Conservation (phyloP, 140 eudicot species). For the Eryngium alpinum region DNA sequence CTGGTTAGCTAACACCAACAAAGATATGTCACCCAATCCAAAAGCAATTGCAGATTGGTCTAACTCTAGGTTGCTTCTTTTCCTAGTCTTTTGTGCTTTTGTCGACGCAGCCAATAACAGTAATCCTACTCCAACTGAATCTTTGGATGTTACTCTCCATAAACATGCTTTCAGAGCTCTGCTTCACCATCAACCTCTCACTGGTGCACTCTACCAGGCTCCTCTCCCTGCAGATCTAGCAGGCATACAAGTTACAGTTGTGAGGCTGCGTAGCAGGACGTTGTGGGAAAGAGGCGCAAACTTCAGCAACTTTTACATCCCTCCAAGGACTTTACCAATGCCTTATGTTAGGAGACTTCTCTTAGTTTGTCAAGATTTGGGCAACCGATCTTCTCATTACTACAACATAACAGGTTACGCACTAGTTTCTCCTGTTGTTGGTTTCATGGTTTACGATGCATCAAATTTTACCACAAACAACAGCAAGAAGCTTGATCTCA, state of each 20-base stretch:
- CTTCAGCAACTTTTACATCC: constrained; percentile 48
- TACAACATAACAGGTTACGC: constrained; percentile 41
- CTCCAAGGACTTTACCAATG: constrained; percentile 51
- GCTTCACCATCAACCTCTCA: constrained; percentile 38
- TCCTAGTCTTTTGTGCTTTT: constrained; percentile 20
- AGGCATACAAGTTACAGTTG: constrained; percentile 44
- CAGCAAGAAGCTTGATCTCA: constrained; percentile 34
- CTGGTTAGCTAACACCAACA: background rate
- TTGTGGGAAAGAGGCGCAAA: constrained; percentile 59
- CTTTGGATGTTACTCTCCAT: constrained; percentile 47
- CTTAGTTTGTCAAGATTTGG: constrained; percentile 51
- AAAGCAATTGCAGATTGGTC: background rate
- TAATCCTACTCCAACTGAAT: constrained; percentile 15
- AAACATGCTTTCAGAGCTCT: constrained; percentile 44
- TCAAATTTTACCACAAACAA: constrained; percentile 28
- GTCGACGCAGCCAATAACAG: constrained; percentile 22
- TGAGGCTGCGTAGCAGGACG: constrained; percentile 54
- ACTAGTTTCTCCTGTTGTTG: constrained; percentile 44
- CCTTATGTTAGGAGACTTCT: constrained; percentile 54
- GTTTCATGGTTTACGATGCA: constrained; percentile 59
- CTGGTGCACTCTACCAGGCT: constrained; percentile 47
- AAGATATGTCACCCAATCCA: background rate
- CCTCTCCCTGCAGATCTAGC: constrained; percentile 44
- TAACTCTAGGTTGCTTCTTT: constrained; percentile 9
- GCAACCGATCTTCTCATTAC: constrained; percentile 56